Evolutionary conservation across 495 filamentous ascomycete species (phyloP), one percentile per base, ranked within the genome.

Genomic region (Daldinia vernicosa): DNA sequence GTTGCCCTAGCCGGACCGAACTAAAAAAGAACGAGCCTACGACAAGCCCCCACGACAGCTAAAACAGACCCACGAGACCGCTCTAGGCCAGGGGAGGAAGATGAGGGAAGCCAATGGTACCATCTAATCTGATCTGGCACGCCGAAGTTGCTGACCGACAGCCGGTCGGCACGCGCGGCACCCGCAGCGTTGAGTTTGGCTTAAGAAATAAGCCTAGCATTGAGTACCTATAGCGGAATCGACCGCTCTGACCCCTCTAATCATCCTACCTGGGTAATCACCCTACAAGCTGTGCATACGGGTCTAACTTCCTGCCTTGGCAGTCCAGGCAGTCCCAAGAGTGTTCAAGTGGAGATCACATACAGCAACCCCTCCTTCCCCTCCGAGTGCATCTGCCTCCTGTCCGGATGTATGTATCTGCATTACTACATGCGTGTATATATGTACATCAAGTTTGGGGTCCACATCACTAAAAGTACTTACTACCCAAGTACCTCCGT

Each of bases 101-200:
- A 62, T 37, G 53, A 71, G 39, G 56, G 28, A 35, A 35, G 30
- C 57, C 40, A 64, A 58, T 72, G 55, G 55, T 60, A 68, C 60
- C 47, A 72, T 68, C 70, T 72, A 72, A 68, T 72, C 70, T 65
- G 70, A 72, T 72, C 64, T 68, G 50, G 64, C 47, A 17, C 43
- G 59, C 67, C 64, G 50, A 66, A 61, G 15, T 58, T 40, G 33
- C n/a, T 64, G 60, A 64, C 53, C 69, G 69, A 71, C 33, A 61
- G n/a, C 53, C 47, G 60, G 53, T 59, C 64, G 60, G 64, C 39
- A 55, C 22, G 47, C 39, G 39, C 63, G 54, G 63, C 69, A 72
- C n/a, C n/a, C n/a, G n/a, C 43, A 24, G 9, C 3, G 3, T 47
- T 22, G 43, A 47, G 19, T 24, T 40, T 47, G 33, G 33, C 9